phyloP scores from a whole-genome alignment of 2,329 filamentous ascomycete species.

The Amauroascus verrucosus region DNA sequence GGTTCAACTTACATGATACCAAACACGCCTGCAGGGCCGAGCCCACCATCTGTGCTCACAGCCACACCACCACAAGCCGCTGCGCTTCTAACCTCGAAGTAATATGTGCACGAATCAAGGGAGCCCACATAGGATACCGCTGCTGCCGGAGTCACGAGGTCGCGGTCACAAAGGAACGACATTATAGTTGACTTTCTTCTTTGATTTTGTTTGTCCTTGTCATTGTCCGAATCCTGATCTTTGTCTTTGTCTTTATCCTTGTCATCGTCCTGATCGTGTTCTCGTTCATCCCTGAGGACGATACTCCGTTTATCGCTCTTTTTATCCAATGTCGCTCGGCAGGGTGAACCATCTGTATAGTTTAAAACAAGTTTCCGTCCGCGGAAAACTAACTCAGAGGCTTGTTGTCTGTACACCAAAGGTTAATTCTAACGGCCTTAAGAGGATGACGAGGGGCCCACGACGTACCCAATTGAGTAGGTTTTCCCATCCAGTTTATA shows the following conservation, averaged over 20 bases:
- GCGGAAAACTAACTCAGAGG: constrained; percentile 39
- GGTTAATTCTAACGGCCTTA: not conserved
- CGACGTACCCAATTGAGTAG: constrained; percentile 40
- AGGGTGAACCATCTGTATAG: constrained; percentile 67
- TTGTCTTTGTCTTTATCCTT: constrained; percentile 31
- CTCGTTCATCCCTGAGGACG: constrained; percentile 17
- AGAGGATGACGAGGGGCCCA: not conserved
- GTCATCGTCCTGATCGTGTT: constrained; percentile 24
- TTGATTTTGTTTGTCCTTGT: constrained; percentile 11
- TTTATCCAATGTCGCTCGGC: constrained; percentile 27
- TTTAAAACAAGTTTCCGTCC: constrained; percentile 59
- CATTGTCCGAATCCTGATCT: constrained; percentile 19
- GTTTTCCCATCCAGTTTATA: constrained; percentile 36
- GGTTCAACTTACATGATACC: constrained; percentile 62
- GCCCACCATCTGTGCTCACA: constrained; percentile 48
- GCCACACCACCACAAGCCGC: constrained; percentile 70
- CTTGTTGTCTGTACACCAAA: constrained; percentile 30
- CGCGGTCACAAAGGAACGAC: constrained; percentile 84
- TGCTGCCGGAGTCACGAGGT: constrained; percentile 58
- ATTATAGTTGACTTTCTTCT: constrained; percentile 72
- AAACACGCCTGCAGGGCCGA: constrained; percentile 66
- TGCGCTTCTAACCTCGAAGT: constrained; percentile 82
- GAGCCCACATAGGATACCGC: constrained; percentile 77
- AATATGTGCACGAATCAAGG: constrained; percentile 85
- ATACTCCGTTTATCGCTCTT: constrained; percentile 15